Base-by-base conservation (phyloP, 257 asterid genomes). In the Echium plantagineum region DNA sequence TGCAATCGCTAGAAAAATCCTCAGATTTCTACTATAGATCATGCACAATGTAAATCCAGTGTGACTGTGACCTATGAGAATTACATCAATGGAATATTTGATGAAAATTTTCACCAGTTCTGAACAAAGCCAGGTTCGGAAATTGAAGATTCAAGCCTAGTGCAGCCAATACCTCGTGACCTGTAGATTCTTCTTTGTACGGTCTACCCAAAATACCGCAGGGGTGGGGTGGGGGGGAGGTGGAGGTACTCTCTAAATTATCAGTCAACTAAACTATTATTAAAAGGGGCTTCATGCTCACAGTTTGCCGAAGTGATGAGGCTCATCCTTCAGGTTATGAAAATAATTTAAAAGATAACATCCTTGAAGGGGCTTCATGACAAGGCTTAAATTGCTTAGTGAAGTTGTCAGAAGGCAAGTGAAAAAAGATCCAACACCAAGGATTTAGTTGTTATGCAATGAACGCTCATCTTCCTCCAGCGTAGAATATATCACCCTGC, bases 401-500 rank as follows among this genome's bases (percentile, higher is more conserved):
- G 0, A 3, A 10, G 49, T 42, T 42, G 49, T 42, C 49, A 35
- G 48, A 38, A 42, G n/a, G 49, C 46, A 35, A 35, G 46, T 35
- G 46, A 9, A 35, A 13, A 35, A 35, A 21, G 17, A 13, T 6
- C 28, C 21, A 28, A 15, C 55, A 46, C 61, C 61, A 35, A 47
- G 57, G 59, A 4, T 17, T 55, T 52, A 63, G 63, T 59, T 59
- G 63, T 59, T 59, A 62, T 74, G 76, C 12, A 66, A 57, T 3
- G 67, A 63, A 16, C 75, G 73, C 53, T 80, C 96, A 47, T 85
- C 94, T 0, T 90, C 96, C 69, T 90, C 98, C 59, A 90, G 81
- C 55, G 93, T 89, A 66, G 69, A 81, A 77, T 81, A 90, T 42
- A 90, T 90, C 79, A 90, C 67, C 96, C 98, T 90, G 63, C 68